Evolutionary conservation across 1,139 yeast species (phyloP).

Genomic region (Yamadazyma conglobata): DNA sequence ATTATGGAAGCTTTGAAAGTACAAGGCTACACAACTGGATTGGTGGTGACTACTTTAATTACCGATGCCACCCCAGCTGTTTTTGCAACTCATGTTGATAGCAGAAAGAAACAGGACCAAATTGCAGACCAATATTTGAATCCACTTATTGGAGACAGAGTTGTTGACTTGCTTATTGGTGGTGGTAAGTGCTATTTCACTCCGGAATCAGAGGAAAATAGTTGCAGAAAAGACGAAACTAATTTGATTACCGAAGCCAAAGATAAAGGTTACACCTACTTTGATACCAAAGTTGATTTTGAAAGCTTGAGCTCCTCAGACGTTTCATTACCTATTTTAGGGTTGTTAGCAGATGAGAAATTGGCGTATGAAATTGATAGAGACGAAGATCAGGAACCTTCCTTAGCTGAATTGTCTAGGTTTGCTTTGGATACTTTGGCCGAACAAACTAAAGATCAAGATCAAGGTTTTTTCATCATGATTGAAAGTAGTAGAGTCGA

Average conservation of each 20-base stretch:
- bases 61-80: constrained; percentile 68
- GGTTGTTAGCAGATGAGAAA: constrained; percentile 64
- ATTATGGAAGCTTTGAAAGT: constrained; percentile 78
- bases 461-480: constrained; percentile 74
- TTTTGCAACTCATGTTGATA: constrained; percentile 67
- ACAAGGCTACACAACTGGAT: constrained; percentile 72
- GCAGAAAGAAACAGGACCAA: constrained; percentile 63
- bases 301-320: constrained; percentile 40
- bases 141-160: constrained; percentile 65
- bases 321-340: constrained; percentile 66
- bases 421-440: constrained; percentile 66
- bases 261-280: constrained; percentile 62
- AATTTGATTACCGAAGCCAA: constrained; percentile 61
- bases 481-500: constrained; percentile 89
- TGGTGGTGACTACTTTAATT: constrained; percentile 81
- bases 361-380: constrained; percentile 81
- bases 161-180: constrained; percentile 78
- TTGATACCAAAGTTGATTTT: constrained; percentile 51
- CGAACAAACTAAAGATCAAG: constrained; percentile 61
- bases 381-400: constrained; percentile 52
- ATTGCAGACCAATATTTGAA: constrained; percentile 58
- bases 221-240: constrained; percentile 65
- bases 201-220: constrained; percentile 40
- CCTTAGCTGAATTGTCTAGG: constrained; percentile 66
- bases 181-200: constrained; percentile 83